Evolutionary conservation across 805 yeast species (phyloP), one percentile per base, ranked within the genome.

Genomic region (Suhomyces tanzawaensis): DNA sequence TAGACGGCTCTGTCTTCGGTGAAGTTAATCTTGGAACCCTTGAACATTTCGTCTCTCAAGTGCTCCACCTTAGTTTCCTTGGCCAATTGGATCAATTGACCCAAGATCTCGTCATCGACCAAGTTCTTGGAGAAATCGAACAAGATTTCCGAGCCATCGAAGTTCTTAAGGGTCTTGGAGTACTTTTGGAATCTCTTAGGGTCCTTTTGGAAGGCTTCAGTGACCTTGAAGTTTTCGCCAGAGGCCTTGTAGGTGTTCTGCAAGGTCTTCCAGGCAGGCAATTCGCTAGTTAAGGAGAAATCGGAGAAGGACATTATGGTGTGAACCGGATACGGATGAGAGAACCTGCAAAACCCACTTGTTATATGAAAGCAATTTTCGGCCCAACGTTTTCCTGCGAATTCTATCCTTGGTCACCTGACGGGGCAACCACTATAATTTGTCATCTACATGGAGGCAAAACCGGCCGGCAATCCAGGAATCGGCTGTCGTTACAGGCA

Each of bases 1-100:
- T 77, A 93, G 32, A 93, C 99, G 28, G 99, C 98, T 69, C 96
- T 80, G 69, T 81, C 85, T 72, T 93, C 99, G 45, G 99, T 93
- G 70, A 79, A 78, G 77, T 93, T 93, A 76, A 93, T 89, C 70
- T 87, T 89, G 44, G 81, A 85, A 64, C 99, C 99, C 21, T 76
- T 77, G 60, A 93, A 93, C 89, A 93, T 82, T 40, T 76, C 86
- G 57, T 91, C 95, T 65, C 98, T 81, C 62, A 93, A 79, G 42
- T 73, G 60, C 64, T 88, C 93, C 52, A 93, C 90, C 38, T 81
- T 77, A 50, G 97, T 90, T 68, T 93, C 95, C 62, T 81, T 79
- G 52, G 98, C 98, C 58, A 93, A 79, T 56, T 79, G 74, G 47
- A 87, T 46, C 62, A 93, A 78, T 37, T 78, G 64, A 23, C 66